These are phyloP conservation scores for Kwoniella bestiolae DNA, from an alignment of 768 basidiomycete genomes.

Conservation along the genomic window DNA sequence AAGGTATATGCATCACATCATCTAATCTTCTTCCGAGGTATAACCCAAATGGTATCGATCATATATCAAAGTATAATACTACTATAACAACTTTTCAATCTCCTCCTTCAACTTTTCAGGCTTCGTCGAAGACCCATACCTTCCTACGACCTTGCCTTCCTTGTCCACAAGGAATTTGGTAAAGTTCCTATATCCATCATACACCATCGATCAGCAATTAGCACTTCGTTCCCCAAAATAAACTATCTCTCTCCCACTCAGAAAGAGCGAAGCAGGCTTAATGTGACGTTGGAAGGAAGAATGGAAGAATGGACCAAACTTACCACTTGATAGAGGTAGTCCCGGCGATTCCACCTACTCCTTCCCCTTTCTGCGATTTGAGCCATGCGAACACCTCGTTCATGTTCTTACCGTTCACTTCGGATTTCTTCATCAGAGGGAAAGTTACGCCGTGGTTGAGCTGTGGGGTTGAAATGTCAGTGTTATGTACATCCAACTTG, in stretches of 20 bases:
- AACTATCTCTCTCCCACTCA: too few species aligned
- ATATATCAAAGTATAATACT: not conserved
- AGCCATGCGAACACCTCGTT: slow-evolving; percentile 83
- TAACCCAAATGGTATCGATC: not conserved
- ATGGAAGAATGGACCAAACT: slow-evolving; percentile 11
- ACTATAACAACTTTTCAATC: slow-evolving; percentile 46
- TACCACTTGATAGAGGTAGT: slow-evolving; percentile 56
- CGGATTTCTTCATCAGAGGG: slow-evolving; percentile 82
- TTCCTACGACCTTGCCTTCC: slow-evolving; percentile 62
- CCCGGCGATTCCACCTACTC: slow-evolving; percentile 40
- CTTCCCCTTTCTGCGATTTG: slow-evolving; percentile 70
- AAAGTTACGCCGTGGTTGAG: slow-evolving; percentile 87
- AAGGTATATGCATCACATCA: too few species aligned
- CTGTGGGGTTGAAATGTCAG: too few species aligned
- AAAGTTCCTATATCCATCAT: slow-evolving; percentile 52
- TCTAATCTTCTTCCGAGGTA: too few species aligned
- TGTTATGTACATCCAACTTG: too few species aligned
- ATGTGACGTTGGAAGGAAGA: too few species aligned
- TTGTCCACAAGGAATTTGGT: slow-evolving; percentile 73
- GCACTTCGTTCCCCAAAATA: too few species aligned
- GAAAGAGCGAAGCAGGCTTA: too few species aligned
- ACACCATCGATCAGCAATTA: too few species aligned
- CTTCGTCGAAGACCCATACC: slow-evolving; percentile 39
- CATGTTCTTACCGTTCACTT: slow-evolving; percentile 84
- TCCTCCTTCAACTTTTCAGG: slow-evolving; percentile 43